Evolutionary conservation across 352 stramenopile genomes (phyloP), one percentile per base, ranked within the genome.

Genomic region (Phytopythium vexans): DNA sequence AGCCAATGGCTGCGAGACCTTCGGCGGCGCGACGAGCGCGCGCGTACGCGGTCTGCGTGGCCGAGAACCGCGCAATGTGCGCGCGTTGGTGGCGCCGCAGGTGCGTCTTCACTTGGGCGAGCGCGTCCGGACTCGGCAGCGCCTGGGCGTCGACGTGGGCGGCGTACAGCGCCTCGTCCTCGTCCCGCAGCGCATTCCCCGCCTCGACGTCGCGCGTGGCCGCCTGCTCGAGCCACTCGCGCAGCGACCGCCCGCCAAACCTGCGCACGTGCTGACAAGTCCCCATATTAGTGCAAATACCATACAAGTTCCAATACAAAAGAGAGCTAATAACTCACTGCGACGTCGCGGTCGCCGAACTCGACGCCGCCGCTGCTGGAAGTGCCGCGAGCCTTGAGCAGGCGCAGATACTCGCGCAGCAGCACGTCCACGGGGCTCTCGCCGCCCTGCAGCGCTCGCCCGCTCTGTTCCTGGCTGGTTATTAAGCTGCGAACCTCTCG

Each of bases 321-420:
- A 27, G 21, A 27, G 21, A 27, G 21, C 21, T 27, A 27, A 27
- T 27, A 1, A 60, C 64, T 32, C 56, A 70, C 66, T 12, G 42
- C 49, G 21, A 82, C 62, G 36, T 82, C 68, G 12, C 48, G 60
- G 35, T 73, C 68, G 3, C 71, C 68, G 58, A 78, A 82, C 27
- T 76, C 68, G 6, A 82, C 60, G 33, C 54, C 45, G 11, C 75
- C 64, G 11, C 21, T 27, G 21, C 21, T 27, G 21, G 21, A 27
- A 27, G 54, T 48, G 33, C 58, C 61, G 0, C 59, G 54, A 6
- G 56, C 36, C 34, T 68, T 74, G 12, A 73, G 41, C 62, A 78
- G 74, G 6, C 58, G 65, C 39, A 68, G 50, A 21, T 68, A 72
- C 58, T 72, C 71, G 11, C 41, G 35, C 39, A 82, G 41, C 8